Conservation (phyloP, 441 rosid species). For the Monsonia emarginata region DNA sequence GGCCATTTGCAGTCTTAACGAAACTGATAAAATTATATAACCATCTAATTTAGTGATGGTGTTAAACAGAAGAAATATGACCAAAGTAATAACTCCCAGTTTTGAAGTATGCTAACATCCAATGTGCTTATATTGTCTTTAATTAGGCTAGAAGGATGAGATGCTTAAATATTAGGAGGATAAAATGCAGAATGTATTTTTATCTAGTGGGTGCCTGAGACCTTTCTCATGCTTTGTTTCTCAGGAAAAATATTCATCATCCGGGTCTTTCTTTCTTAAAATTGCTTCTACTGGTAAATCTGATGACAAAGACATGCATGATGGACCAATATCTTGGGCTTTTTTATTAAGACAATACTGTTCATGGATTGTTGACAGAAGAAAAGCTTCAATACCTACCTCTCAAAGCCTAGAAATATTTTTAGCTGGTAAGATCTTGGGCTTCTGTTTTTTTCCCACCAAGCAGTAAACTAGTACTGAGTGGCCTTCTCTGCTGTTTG, state of each 20-base stretch:
- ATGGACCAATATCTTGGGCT: constrained; percentile 41
- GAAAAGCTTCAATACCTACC: constrained; percentile 37
- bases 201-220: not conserved
- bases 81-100: not conserved
- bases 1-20: not conserved
- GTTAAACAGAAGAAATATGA: not conserved
- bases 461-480: not conserved
- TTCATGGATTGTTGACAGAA: constrained; percentile 35
- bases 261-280: constrained; percentile 38
- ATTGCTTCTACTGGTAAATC: constrained; percentile 35
- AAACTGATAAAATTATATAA: not conserved
- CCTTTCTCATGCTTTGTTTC: constrained; percentile 24
- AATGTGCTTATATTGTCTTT: not conserved
- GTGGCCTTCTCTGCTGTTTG: constrained; percentile 7
- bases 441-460: not conserved
- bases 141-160: constrained; percentile 2
- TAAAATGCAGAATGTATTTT: not conserved
- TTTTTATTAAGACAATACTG: constrained; percentile 52
- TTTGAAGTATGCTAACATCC: not conserved
- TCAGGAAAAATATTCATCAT: constrained; percentile 43
- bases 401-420: constrained; percentile 33
- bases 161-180: not conserved
- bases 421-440: constrained; percentile 29
- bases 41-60: not conserved
- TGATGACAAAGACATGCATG: constrained; percentile 28